Evolutionary conservation across 805 yeast species (phyloP).

Genomic region (Ogataea wickerhamii): DNA sequence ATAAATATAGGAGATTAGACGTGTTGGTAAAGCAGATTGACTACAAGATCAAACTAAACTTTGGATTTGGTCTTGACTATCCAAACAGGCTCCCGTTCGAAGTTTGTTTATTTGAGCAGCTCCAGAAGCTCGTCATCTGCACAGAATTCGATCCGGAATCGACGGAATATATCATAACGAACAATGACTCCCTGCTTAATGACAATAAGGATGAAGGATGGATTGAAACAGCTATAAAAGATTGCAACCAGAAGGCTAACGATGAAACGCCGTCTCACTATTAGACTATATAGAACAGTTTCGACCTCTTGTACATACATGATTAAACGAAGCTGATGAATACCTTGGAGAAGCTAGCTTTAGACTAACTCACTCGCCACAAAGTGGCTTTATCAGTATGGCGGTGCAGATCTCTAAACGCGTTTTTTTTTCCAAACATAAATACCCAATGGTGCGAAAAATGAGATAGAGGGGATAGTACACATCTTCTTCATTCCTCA

Average conservation of each 20-base stretch:
- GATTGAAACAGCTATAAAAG: neutral
- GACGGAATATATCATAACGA: neutral
- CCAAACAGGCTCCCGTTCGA: constrained; percentile 3
- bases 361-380: too few relatives aligned
- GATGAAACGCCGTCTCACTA: too few relatives aligned
- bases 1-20: constrained; percentile 17
- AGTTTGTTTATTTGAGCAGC: neutral
- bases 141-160: neutral
- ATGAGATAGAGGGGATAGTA: too few relatives aligned
- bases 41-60: constrained; percentile 11
- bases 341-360: too few relatives aligned
- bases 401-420: too few relatives aligned
- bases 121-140: constrained; percentile 4
- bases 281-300: too few relatives aligned
- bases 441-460: neutral
- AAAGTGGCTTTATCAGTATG: too few relatives aligned
- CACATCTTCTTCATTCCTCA: too few relatives aligned
- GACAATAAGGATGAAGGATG: neutral
- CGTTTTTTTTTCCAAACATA: neutral
- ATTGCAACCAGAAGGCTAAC: neutral
- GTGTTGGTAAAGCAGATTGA: constrained; percentile 15
- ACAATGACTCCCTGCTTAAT: neutral
- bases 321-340: too few relatives aligned
- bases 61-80: constrained; percentile 5
- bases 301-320: too few relatives aligned